Percentiles rank a stretch among this genome's conserved stretches.
Evolutionary conservation across 2,329 filamentous ascomycete species (phyloP).

Genomic region (Botrytis tulipae): DNA sequence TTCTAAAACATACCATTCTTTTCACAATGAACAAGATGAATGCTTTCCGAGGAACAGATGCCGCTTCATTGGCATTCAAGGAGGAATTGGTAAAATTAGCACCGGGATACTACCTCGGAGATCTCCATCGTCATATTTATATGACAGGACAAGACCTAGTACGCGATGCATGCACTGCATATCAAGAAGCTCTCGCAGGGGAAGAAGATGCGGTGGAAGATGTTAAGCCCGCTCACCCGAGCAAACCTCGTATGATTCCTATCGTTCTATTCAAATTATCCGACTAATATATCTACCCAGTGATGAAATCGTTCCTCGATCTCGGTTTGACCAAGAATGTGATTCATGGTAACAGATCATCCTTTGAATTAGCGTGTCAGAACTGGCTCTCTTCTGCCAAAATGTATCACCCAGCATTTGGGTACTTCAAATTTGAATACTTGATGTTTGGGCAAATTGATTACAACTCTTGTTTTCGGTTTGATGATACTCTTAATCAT

Average conservation of each 20-base stretch:
- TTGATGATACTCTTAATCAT: fast-evolving
- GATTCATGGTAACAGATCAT: not conserved
- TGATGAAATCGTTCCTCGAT: not conserved
- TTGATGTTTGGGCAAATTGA: not conserved
- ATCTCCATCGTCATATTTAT: not conserved
- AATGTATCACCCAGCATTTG: not conserved
- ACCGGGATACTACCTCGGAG: not conserved
- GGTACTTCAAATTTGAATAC: not conserved
- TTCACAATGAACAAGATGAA: not conserved
- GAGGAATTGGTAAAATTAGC: not conserved
- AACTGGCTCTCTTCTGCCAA: not conserved
- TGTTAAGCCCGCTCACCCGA: not conserved
- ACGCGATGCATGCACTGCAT: not conserved
- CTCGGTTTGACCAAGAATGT: not conserved
- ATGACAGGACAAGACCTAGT: not conserved
- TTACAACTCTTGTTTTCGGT: not conserved
- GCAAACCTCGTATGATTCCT: not conserved
- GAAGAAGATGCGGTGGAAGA: not conserved
- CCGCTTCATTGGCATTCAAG: not conserved
- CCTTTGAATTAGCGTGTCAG: not conserved
- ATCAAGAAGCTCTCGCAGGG: not conserved
- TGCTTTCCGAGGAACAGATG: not conserved
- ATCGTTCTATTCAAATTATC: fast-evolving
- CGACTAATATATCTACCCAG: not conserved
- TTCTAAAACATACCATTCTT: not conserved